Evolutionary conservation across 139 green algal genomes (phyloP), one percentile per base, ranked within the genome.

Genomic region (Volvox reticuliferus): DNA sequence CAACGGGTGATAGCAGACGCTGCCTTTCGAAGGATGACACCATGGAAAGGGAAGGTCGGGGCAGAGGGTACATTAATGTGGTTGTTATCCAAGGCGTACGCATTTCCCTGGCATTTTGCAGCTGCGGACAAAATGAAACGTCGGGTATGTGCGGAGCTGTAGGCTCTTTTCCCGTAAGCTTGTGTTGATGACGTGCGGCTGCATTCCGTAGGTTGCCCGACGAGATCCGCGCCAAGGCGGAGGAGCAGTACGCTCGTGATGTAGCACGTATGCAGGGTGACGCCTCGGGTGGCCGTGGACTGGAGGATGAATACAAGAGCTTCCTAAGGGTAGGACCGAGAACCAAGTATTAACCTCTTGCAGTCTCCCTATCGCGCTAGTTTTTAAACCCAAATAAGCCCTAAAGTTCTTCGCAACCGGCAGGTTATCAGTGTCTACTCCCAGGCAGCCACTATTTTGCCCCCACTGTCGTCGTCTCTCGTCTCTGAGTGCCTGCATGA

Each of bases 221-320:
- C 33, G 88, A 96, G 18, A 92, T 99, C 75, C 94, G 97, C 91
- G 87, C 89, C 61, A 94, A 96, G 93, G 96, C 95, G 71, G 93
- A 98, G 32, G 95, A 96, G 94, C 96, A 97, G 93, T 99, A 99
- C 88, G 91, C 95, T 83, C 91, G 94, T 13, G 95, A 97, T 80
- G 93, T 97, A 79, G 95, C 94, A 33, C 93, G 95, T 55, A 92
- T 98, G 80, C 91, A 93, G 21, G 93, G 93, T 6, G 93, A 95
- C 19, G 93, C 94, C 13, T 93, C 69, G 18, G 76, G 50, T 12
- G 85, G 77, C 0, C 75, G 62, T 12, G 92, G 95, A 69, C 91
- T 97, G 93, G 98, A 99, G 73, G 93, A 96, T 33, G 98, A 99
- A 93, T 99, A 99, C 95, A 96, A 98, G 91, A 94, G 91, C 20